These are phyloP conservation scores for Naganishia liquefaciens DNA, from an alignment of 1,284 basidiomycete species.

Conservation along the genomic window DNA sequence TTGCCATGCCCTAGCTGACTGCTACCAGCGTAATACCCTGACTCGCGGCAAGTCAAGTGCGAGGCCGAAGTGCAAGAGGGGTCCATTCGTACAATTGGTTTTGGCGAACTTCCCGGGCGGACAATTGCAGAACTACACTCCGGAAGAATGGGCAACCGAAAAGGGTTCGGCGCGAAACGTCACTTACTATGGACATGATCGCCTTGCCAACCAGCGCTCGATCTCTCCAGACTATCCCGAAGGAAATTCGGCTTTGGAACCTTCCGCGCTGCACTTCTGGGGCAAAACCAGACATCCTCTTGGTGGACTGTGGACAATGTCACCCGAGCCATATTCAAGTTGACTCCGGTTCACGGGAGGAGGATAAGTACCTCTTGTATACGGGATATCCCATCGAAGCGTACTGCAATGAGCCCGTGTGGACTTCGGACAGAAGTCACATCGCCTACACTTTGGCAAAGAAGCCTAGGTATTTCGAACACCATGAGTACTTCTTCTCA, in stretches of 20 bases:
- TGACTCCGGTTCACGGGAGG: not conserved
- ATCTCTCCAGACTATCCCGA: conserved; percentile 32
- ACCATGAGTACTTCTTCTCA: conserved; percentile 4
- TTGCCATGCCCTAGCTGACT: no score
- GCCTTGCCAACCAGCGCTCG: conserved; percentile 7
- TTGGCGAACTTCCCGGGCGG: not conserved
- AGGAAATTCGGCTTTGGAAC: conserved; percentile 41
- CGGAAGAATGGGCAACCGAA: not conserved
- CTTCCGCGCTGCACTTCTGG: conserved; percentile 40
- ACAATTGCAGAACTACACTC: not conserved
- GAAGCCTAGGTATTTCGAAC: conserved; percentile 47
- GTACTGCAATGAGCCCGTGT: conserved; percentile 3
- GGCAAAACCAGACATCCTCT: conserved; percentile 30
- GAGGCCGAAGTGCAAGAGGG: not conserved
- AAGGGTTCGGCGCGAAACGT: not conserved
- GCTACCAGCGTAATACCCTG: no score
- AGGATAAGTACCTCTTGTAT: conserved; percentile 17
- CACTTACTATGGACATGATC: not conserved
- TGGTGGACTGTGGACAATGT: conserved; percentile 38
- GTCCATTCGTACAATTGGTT: not conserved
- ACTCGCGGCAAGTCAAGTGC: no score
- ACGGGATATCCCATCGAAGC: conserved; percentile 31
- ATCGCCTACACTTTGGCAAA: conserved; percentile 40
- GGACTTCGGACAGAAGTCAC: conserved; percentile 38
- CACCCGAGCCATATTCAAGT: conserved; percentile 38